Base-by-base conservation (phyloP, 2,329 filamentous ascomycete species). In the Stachybotrys chartarum region DNA sequence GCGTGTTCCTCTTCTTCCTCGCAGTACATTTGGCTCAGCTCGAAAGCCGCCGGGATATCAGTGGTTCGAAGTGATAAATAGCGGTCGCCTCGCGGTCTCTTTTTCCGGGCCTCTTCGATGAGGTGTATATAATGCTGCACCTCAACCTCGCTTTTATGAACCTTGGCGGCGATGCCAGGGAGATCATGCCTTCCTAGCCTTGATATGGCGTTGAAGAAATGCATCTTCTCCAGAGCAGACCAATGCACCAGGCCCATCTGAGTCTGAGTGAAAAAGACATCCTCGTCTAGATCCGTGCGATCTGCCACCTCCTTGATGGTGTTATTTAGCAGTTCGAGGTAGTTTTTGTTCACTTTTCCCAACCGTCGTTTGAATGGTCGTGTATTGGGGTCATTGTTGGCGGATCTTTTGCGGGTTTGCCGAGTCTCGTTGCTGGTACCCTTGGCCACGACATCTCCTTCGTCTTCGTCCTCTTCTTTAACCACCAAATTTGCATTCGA, bases 61-160 rank as follows among this genome's bases (percentile, higher is more conserved):
- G 75, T 72, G 54, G 78, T 66, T 30, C 74, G 69, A 32, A 83
- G 59, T 12, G 62, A 60, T 0, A 69, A 62, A 18, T 68, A 64
- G 7, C 60, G 57, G 24, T 60, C 30, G 68, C 65, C 73, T 17
- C 63, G 62, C 46, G 73, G 73, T 45, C 77, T 72, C 24, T 70
- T 66, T 42, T 76, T 68, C 6, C 73, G 61, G 1, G 75, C 77
- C 18, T 78, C 72, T 10, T 84, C 75, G 6, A 97, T 76, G 1
- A 88, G 68, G 7, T 75, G 64, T 5, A 95, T 68, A 66, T 91
- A 91, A 52, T 87, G 82, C 31, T 79, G 79, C 39, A 94, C 83
- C 70, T 97, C 91, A 8, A 87, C 66, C 59, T 84, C 80, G 56
- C 84, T 86, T 70, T 97, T 97, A 1, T 76, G 76, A 16, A 96